Percentiles rank a stretch among this genome's conserved stretches.
phyloP scores from a whole-genome alignment of 1,284 basidiomycete genomes.

The Retiboletus flavoniger region DNA sequence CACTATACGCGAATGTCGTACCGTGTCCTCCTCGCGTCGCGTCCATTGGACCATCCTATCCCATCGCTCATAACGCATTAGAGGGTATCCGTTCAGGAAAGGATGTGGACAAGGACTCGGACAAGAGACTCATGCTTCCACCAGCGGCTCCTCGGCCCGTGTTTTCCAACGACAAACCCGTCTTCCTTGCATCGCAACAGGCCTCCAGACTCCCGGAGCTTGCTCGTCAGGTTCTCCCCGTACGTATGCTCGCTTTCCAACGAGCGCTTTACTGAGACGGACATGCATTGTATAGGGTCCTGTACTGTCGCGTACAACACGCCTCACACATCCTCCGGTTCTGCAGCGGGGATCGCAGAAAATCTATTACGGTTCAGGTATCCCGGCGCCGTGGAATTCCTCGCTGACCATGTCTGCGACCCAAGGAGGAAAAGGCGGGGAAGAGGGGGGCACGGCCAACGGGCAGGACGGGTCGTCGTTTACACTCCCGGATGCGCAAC shows the following conservation, averaged over 20 bases:
- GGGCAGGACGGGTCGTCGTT: conserved; percentile 37
- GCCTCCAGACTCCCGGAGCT: conserved; percentile 54
- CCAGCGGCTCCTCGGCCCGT: conserved; percentile 52
- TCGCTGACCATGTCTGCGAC: conserved; percentile 32
- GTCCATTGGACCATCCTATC: conserved; percentile 31
- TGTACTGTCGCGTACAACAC: conserved; percentile 59
- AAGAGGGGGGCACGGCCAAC: conserved; percentile 30
- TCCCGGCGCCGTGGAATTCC: conserved; percentile 67
- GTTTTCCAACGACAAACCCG: conserved; percentile 43
- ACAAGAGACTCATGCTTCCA: conserved; percentile 53
- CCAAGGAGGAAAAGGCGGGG: conserved; percentile 26
- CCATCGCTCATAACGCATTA: conserved; percentile 23
- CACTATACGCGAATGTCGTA: conserved; percentile 50
- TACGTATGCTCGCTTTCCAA: conserved; percentile 36
- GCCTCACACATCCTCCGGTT: conserved; percentile 60
- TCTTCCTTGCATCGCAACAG: conserved; percentile 34
- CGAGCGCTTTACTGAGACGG: background rate
- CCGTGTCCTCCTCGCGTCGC: conserved; percentile 58
- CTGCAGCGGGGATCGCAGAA: conserved; percentile 55
- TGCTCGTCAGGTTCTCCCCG: conserved; percentile 59
- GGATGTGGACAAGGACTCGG: conserved; percentile 29
- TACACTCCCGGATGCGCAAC: conserved; percentile 61
- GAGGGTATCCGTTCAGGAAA: conserved; percentile 28
- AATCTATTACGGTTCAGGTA: conserved; percentile 59
- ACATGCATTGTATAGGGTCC: conserved; percentile 20